These are phyloP conservation scores for Lachnum nothofagi DNA, from an alignment of 2,329 filamentous ascomycete genomes.

Conservation along the genomic window DNA sequence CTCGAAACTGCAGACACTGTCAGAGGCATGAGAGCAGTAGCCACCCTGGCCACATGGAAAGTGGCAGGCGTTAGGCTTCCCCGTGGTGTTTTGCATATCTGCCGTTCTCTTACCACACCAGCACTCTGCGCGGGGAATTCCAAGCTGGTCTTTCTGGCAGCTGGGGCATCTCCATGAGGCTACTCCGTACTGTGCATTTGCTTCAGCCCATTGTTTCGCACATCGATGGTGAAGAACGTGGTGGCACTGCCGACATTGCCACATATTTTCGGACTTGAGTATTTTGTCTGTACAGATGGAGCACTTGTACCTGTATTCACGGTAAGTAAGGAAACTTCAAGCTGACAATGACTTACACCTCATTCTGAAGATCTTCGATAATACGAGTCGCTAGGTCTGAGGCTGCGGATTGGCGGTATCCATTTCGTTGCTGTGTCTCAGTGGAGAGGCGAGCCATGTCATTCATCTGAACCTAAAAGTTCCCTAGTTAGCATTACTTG, in stretches of 20 bases:
- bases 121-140: constrained; percentile 1
- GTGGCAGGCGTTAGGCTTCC: constrained; percentile 10
- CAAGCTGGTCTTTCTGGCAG: not conserved
- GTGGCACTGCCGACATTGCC: not conserved
- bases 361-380: constrained; percentile 1
- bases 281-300: not conserved
- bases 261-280: not conserved
- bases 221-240: not conserved
- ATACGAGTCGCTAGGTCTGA: not conserved
- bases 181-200: not conserved
- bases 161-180: constrained; percentile 13
- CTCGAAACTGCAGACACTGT: constrained; percentile 4
- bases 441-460: constrained; percentile 2
- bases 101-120: constrained; percentile 11
- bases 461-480: not conserved
- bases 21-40: constrained; percentile 10
- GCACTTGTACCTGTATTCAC: not conserved
- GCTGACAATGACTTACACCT: not conserved
- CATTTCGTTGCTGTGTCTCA: constrained; percentile 8
- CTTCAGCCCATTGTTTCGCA: not conserved
- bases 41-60: constrained; percentile 5
- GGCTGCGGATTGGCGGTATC: constrained; percentile 1
- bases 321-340: not conserved
- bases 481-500: too few species aligned
- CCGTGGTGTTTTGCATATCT: not conserved